Conservation (phyloP, 352 stramenopile genomes). For the Plasmopara halstedii region DNA sequence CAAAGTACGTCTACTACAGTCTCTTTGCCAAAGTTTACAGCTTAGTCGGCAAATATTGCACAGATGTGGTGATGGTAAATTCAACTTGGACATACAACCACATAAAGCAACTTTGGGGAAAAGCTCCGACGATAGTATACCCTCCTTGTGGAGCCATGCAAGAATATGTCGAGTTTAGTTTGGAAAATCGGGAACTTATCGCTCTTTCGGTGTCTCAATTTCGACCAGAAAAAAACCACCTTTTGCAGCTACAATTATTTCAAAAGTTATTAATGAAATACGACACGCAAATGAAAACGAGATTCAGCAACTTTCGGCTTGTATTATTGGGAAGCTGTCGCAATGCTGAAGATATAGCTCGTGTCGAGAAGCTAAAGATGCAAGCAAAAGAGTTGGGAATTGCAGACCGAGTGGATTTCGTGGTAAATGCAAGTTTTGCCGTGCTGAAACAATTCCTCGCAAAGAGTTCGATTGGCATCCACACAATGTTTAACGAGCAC, state of each 20-base stretch:
- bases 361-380: constrained; percentile 82
- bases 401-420: constrained; percentile 84
- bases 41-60: constrained; percentile 74
- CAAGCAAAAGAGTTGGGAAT: constrained; percentile 79
- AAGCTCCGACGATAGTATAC: constrained; percentile 82
- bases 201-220: constrained; percentile 98
- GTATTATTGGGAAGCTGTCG: constrained; percentile 95
- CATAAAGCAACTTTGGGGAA: constrained; percentile 90
- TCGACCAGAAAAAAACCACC: constrained; percentile 98
- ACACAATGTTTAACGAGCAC: constrained; percentile 99
- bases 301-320: constrained; percentile 77
- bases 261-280: constrained; percentile 54
- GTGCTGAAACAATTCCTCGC: constrained; percentile 87
- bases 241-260: constrained; percentile 90
- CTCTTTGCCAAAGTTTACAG: constrained; percentile 92
- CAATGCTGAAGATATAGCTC: constrained; percentile 86
- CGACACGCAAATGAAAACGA: constrained; percentile 30
- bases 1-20: constrained; percentile 96
- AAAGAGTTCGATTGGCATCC: constrained; percentile 89
- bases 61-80: constrained; percentile 95
- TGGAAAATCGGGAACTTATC: constrained; percentile 53
- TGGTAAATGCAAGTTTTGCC: constrained; percentile 92
- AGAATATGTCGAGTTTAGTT: constrained; percentile 58
- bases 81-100: constrained; percentile 97
- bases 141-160: constrained; percentile 92